Conservation (phyloP, 2,329 filamentous ascomycete genomes). For the Aureobasidium sp. region DNA sequence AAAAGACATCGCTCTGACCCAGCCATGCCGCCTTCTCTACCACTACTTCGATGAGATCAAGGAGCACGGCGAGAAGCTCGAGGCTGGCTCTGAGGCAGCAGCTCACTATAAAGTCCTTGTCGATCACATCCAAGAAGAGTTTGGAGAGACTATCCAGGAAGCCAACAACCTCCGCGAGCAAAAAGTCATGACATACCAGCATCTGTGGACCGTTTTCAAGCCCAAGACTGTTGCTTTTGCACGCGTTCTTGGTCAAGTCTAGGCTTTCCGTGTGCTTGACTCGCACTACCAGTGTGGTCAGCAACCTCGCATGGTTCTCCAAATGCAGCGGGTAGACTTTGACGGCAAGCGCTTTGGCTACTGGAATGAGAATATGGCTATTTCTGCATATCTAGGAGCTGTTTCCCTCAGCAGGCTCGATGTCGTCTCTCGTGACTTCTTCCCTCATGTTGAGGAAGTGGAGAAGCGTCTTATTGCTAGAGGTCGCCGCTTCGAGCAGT, state of each 20-base stretch:
- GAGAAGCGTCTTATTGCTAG: slow-evolving; percentile 20
- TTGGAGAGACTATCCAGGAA: slow-evolving; percentile 25
- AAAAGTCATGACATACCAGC: slow-evolving; percentile 28
- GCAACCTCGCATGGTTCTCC: slow-evolving; percentile 22
- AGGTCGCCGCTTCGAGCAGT: slow-evolving; percentile 21
- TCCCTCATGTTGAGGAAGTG: slow-evolving; percentile 15
- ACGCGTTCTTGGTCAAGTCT: slow-evolving; percentile 23
- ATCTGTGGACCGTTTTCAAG: slow-evolving; percentile 39
- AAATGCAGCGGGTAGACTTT: slow-evolving; percentile 26
- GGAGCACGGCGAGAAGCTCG: slow-evolving; percentile 17
- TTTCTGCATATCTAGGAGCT: slow-evolving; percentile 20
- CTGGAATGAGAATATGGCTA: slow-evolving; percentile 11
- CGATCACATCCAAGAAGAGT: slow-evolving; percentile 22
- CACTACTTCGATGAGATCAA: slow-evolving; percentile 25
- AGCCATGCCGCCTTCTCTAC: slow-evolving; percentile 23
- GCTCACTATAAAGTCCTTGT: slow-evolving; percentile 28
- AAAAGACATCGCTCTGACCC: slow-evolving; percentile 23
- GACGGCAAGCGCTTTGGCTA: slow-evolving; percentile 27
- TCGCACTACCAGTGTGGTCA: slow-evolving; percentile 23
- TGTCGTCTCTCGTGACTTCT: slow-evolving; percentile 21
- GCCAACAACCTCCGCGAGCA: slow-evolving; percentile 22
- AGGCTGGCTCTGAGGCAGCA: slow-evolving; percentile 23
- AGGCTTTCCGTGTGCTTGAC: slow-evolving; percentile 24
- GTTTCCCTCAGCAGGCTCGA: slow-evolving; percentile 20
- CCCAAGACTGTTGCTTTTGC: slow-evolving; percentile 26